phyloP scores from a whole-genome alignment of 1,284 basidiomycete species.

The Tranzscheliella williamsii region DNA sequence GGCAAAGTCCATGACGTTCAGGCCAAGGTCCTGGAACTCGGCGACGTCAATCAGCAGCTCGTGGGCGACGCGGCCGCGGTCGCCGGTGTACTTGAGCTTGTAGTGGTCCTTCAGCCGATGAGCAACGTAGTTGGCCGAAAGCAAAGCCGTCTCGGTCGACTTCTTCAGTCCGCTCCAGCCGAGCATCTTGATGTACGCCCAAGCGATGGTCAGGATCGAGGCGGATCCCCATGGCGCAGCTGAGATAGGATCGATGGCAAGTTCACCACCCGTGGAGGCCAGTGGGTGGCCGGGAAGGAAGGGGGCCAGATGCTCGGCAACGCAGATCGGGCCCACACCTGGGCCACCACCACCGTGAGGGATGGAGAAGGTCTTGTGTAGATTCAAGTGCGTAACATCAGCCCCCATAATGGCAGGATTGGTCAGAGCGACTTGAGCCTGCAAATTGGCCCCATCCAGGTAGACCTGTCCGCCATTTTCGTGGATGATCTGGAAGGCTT shows the following conservation, averaged over 20 bases:
- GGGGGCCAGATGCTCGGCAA: constrained; percentile 86
- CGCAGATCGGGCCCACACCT: constrained; percentile 92
- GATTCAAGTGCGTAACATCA: constrained; percentile 95
- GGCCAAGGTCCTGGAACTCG: constrained; percentile 82
- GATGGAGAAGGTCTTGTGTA: constrained; percentile 95
- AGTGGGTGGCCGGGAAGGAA: constrained; percentile 92
- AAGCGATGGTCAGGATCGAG: constrained; percentile 92
- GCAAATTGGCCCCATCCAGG: constrained; percentile 90
- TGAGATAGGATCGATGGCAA: constrained; percentile 83
- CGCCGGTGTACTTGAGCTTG: constrained; percentile 85
- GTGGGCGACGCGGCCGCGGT: constrained; percentile 87
- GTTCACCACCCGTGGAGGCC: constrained; percentile 71
- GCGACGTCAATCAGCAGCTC: constrained; percentile 92
- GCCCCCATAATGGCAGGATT: constrained; percentile 94
- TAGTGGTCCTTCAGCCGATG: constrained; percentile 82
- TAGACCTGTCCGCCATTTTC: constrained; percentile 96
- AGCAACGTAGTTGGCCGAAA: constrained; percentile 98
- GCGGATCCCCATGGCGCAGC: constrained; percentile 93
- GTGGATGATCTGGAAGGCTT: constrained; percentile 91
- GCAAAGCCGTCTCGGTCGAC: constrained; percentile 81
- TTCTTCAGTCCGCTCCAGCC: constrained; percentile 84
- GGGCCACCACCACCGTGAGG: constrained; percentile 98
- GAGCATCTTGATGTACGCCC: constrained; percentile 82
- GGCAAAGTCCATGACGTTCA: constrained; percentile 93
- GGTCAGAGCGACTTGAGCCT: constrained; percentile 92